Evolutionary conservation across 345 rosid species (phyloP), one percentile per base, ranked within the genome.

Genomic region (Hibiscus tridactylites): DNA sequence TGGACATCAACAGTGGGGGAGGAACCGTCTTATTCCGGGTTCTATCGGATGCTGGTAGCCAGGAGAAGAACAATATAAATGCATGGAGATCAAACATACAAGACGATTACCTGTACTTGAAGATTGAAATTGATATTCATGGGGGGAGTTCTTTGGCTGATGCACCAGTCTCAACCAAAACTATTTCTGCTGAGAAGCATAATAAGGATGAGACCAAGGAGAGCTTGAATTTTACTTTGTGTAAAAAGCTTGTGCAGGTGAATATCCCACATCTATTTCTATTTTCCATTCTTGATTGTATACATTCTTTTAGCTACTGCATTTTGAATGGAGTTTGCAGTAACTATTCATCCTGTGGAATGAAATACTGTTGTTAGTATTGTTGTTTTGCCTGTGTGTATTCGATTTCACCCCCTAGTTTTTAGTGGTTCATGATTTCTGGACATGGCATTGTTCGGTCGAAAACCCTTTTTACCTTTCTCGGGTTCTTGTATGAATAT

Each of bases 201-300:
- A 79, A 81, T 68, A 79, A 82, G 70, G 80, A 79, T 62, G 88
- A 86, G 63, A 76, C 78, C 56, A 86, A 89, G 73, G 96, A 89
- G 76, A 85, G 88, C 17, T 79, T 88, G 76, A 85, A 93, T 81
- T 88, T 94, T 82, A 88, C 81, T 58, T 84, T 90, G 86, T 94
- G 97, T 85, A 88, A 88, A 83, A 92, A 85, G 86, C 96, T 95
- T 76, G 99, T 89, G 68, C 91, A 87, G 91, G 99, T 95, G 66
- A 76, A 85, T 74, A 56, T 71, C 58, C 70, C 56, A 47, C 70
- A 13, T 42, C 68, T 37, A 2, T 46, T 29, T 24, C 39, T 61
- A 9, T 59, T 61, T 74, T 17, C 12, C 56, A 70, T 61, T 15
- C 3, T 65, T 50, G 15, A 47, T 44, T 65, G 9, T 31, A 2